Conservation (phyloP, 1,284 basidiomycete genomes). For the Wallemia hederae region DNA sequence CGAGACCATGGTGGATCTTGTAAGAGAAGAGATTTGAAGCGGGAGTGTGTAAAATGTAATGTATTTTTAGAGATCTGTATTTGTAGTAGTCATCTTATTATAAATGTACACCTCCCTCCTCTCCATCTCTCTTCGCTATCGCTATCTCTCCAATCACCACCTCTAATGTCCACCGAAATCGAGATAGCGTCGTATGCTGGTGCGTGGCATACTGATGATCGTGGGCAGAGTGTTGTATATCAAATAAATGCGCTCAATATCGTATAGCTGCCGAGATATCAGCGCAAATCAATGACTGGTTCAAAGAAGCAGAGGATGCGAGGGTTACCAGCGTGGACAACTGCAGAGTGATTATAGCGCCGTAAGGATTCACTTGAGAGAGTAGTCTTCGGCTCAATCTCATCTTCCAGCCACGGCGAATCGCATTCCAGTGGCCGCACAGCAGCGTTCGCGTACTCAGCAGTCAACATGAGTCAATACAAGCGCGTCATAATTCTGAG, state of each 20-base stretch:
- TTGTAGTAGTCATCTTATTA: no score
- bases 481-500: conserved; percentile 80
- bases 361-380: conserved; percentile 26
- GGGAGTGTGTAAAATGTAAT: no score
- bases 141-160: neutral
- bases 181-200: conserved; percentile 57
- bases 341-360: conserved; percentile 73
- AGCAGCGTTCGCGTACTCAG: conserved; percentile 85
- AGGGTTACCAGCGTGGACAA: conserved; percentile 18
- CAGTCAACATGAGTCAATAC: conserved; percentile 36
- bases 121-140: neutral
- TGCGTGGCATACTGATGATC: conserved; percentile 56
- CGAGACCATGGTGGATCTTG: no score
- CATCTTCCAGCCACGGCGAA: conserved; percentile 87
- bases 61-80: no score
- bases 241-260: conserved; percentile 2
- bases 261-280: conserved; percentile 27
- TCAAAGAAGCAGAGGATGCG: conserved; percentile 23
- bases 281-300: conserved; percentile 32
- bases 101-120: no score
- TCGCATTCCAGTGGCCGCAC: conserved; percentile 79
- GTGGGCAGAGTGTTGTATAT: conserved; percentile 21
- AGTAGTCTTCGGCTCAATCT: conserved; percentile 4
- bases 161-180: neutral
- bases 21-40: no score